A percentile compares a stretch with the other conserved stretches of the same genome.
Conservation (phyloP, 805 yeast genomes). For the Pichia scutulata region DNA sequence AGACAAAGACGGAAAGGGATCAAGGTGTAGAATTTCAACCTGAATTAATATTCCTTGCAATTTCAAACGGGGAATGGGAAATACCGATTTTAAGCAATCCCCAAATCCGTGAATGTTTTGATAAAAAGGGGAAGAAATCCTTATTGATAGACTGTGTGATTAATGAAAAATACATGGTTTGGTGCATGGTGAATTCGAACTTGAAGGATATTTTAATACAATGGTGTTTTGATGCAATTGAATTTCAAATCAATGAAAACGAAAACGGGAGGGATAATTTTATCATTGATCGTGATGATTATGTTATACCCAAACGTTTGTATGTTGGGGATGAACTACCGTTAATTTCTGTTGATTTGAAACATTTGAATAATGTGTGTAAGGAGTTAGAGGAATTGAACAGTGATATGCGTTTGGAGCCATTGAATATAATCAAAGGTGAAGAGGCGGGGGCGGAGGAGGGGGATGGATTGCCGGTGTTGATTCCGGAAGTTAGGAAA, state of each 20-base stretch:
- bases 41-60: slow-evolving; percentile 49
- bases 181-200: slow-evolving; percentile 53
- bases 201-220: slow-evolving; percentile 62
- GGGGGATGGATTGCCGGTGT: neutral
- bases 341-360: slow-evolving; percentile 38
- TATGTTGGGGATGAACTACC: slow-evolving; percentile 67
- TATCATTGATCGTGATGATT: slow-evolving; percentile 38
- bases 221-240: slow-evolving; percentile 80
- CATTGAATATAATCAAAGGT: neutral
- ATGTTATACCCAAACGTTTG: slow-evolving; percentile 62
- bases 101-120: slow-evolving; percentile 42
- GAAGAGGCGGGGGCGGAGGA: neutral
- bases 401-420: slow-evolving; percentile 17
- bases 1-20: neutral
- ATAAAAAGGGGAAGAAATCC: slow-evolving; percentile 62
- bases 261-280: slow-evolving; percentile 53
- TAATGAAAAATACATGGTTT: slow-evolving; percentile 51
- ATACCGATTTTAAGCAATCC: slow-evolving; percentile 71
- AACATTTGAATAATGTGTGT: slow-evolving; percentile 29
- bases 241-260: slow-evolving; percentile 26
- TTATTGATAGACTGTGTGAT: slow-evolving; percentile 76
- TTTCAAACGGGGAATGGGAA: slow-evolving; percentile 72
- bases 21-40: slow-evolving; percentile 45
- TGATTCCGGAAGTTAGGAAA: neutral
- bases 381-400: slow-evolving; percentile 26